Base-by-base conservation (phyloP, 768 basidiomycete genomes). In the Auricularia sp. region DNA sequence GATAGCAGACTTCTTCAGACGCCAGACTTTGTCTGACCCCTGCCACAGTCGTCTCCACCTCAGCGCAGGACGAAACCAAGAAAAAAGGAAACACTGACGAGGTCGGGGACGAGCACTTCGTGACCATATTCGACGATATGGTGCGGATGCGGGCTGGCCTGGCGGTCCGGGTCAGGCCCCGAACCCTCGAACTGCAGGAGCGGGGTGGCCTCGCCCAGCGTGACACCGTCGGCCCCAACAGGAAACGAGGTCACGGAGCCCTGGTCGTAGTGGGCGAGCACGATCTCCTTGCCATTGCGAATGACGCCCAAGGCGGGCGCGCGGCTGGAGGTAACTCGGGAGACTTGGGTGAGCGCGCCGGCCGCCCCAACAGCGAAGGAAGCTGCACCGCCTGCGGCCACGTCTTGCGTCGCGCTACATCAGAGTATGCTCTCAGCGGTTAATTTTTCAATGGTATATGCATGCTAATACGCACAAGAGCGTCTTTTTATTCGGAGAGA, bases 11-110 rank as follows among this genome's bases (percentile, higher is more conserved):
- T 63, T 66, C 8, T 63, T 47, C 21, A 69, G 63, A 39, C 69
- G 56, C 67, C 69, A 68, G 37, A 66, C 64, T 24, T 66, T 64
- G 59, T 69, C 69, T 8, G 67, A 64, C 3, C 69, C 68, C 47
- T 51, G 16, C 47, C 11, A 51, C 47, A 5, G 18, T 18, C 14
- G 11, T 16, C 47, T 51, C 21, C 7, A 18, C 5, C 14, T 21
- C 47, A 13, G 14, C 21, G 47, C 47, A 18, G 1, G 14, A 51
- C 11, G 21, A 37, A 21, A 29, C 29, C 29, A 29, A 29, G 29
- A 29, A 29, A 29, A 29, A 29, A 29, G 29, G 29, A 29, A 29
- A 29, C 0, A 51, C 47, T 51, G 11, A 51, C 56, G 7, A 67
- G 61, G 35, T 59, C 56, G 29, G 64, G 35, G 3, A 67, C 47